Conservation (phyloP, 2,329 filamentous ascomycete species). For the Amesomyces nigricolor region DNA sequence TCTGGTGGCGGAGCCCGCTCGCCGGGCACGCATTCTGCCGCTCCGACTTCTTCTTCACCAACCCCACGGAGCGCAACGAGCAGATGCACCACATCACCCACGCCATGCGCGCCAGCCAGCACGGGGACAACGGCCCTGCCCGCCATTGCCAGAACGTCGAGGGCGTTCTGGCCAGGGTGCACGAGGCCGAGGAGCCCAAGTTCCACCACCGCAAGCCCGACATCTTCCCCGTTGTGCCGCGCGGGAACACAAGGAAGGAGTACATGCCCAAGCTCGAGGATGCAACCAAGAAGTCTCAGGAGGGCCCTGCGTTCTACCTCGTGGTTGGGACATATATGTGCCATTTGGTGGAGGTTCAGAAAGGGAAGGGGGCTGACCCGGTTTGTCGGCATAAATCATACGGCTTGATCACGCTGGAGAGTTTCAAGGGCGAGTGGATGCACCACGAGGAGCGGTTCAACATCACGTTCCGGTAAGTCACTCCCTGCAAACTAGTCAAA, state of each 20-base stretch:
- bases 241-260: constrained; percentile 35
- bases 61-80: constrained; percentile 45
- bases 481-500: not conserved
- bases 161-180: constrained; percentile 41
- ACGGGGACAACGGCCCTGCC: constrained; percentile 29
- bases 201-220: constrained; percentile 33
- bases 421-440: constrained; percentile 45
- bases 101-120: constrained; percentile 26
- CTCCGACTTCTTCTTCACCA: constrained; percentile 44
- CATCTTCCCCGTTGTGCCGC: constrained; percentile 50
- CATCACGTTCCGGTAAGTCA: constrained; percentile 47
- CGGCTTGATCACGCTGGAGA: constrained; percentile 48
- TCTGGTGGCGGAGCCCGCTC: constrained; percentile 48
- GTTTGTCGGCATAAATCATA: constrained; percentile 45
- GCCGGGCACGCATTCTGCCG: constrained; percentile 43
- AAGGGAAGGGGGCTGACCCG: constrained; percentile 40
- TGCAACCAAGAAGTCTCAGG: constrained; percentile 41
- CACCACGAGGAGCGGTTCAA: constrained; percentile 52
- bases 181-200: constrained; percentile 41
- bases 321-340: constrained; percentile 50
- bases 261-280: constrained; percentile 37
- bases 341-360: constrained; percentile 46
- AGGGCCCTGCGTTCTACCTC: constrained; percentile 50
- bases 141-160: constrained; percentile 44
- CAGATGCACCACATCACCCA: constrained; percentile 44